Base-by-base conservation (phyloP, 2,329 filamentous ascomycete genomes). In the Penicillium sumatraense region DNA sequence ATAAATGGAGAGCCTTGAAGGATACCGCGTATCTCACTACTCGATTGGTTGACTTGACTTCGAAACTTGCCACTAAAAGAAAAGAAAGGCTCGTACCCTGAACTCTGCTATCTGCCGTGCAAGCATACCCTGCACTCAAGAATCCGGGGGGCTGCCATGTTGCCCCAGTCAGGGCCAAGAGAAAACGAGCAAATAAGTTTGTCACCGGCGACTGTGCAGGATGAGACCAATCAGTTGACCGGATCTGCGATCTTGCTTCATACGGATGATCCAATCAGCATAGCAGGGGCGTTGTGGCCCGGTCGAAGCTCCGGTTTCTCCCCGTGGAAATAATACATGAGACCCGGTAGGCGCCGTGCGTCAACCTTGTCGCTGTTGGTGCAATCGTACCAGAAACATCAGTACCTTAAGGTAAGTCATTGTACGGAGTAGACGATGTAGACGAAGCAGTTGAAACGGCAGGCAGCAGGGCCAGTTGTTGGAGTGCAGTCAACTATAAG, bases 191-290 rank as follows among this genome's bases (percentile, higher is more conserved):
- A 35, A 38, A 23, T 24, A 20, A 29, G 36, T 42, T 42, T 21
- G 21, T 24, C 10, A 24, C 10, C 18, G 9, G 42, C 18, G 7
- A 45, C n/a, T 14, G n/a, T 21, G 9, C 18, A 31, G 16, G n/a
- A 23, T 6, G n/a, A 54, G 18, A 16, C 56, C 57, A 59, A 59
- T 59, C 53, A 57, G 35, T 44, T 16, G n/a, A 40, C 18, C n/a
- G 48, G 35, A 53, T 53, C 24, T 27, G 20, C 24, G 35, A 53
- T 50, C 41, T 44, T 16, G 21, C 18, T n/a, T 49, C 23, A 24
- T 20, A 11, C 23, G 5, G 14, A 16, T 51, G 21, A 33, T 23
- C 56, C 56, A 54, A 59, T 59, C 54, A 57, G 50, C 50, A 53
- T 9, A 9, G 21, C 23, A 40, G 18, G 26, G 42, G 42, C 14